A percentile compares a stretch with the other conserved stretches of the same genome.
phyloP scores from a whole-genome alignment of 306 rosid genomes.

The Geum urbanum region DNA sequence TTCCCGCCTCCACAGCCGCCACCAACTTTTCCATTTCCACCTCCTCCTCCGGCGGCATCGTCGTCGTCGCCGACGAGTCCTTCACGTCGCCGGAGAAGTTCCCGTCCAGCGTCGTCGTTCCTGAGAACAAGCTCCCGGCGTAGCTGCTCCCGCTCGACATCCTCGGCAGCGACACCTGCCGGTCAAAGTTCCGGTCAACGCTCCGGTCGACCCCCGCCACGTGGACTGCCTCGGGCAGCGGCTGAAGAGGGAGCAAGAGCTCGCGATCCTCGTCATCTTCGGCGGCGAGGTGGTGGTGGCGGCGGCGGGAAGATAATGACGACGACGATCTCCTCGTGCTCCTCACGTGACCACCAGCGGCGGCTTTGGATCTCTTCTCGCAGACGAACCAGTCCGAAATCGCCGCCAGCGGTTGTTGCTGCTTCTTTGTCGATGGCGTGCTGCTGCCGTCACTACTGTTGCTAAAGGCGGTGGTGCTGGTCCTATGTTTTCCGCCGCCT shows the following conservation, averaged over 20 bases:
- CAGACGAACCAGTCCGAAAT: constrained; percentile 53
- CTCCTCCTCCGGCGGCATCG: constrained; percentile 27
- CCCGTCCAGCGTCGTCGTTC: constrained; percentile 64
- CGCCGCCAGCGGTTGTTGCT: constrained; percentile 42
- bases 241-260: constrained; percentile 32
- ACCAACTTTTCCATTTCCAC: constrained; percentile 21
- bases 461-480: neutral
- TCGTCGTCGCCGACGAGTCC: constrained; percentile 40
- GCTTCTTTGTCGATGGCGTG: constrained; percentile 10
- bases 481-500: constrained; percentile 20
- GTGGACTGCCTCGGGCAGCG: constrained; percentile 7
- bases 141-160: constrained; percentile 77
- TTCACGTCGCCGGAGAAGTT: constrained; percentile 52
- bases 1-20: neutral
- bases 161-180: constrained; percentile 62
- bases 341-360: neutral
- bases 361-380: constrained; percentile 28
- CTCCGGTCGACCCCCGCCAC: constrained; percentile 35
- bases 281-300: neutral
- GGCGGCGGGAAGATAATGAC: constrained; percentile 20
- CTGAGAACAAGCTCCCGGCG: constrained; percentile 87
- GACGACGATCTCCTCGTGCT: constrained; percentile 2
- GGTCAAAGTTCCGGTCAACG: constrained; percentile 57
- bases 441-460: constrained; percentile 20
- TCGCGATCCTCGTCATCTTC: constrained; percentile 41